Percentiles rank a stretch among this genome's conserved stretches.
Conservation (phyloP, 768 basidiomycete species). For the Tylopilus vinaceipallidus region DNA sequence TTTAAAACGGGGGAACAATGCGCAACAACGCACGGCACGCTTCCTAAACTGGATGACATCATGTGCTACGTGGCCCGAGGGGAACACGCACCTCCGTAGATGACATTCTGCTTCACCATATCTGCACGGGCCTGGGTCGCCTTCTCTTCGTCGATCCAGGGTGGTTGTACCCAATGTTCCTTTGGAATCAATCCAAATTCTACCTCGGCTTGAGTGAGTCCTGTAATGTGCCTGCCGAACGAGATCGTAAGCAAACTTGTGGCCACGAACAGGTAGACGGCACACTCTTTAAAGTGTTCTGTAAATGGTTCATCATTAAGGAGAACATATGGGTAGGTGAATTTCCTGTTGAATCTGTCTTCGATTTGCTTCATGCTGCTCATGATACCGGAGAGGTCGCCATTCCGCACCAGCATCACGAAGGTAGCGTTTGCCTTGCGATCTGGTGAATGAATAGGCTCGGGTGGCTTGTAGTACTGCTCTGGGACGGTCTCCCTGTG, state of each 20-base stretch:
- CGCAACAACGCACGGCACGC: conserved; percentile 67
- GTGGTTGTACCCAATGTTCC: conserved; percentile 75
- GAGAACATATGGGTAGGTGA: conserved; percentile 84
- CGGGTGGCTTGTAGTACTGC: conserved; percentile 49
- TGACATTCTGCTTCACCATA: conserved; percentile 62
- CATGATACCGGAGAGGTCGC: conserved; percentile 57
- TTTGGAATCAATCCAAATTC: conserved; percentile 64
- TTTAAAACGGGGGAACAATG: not conserved
- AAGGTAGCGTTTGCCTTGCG: conserved; percentile 81
- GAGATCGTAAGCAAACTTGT: conserved; percentile 10
- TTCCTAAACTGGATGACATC: conserved; percentile 42
- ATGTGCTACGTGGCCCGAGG: conserved; percentile 1
- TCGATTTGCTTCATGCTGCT: conserved; percentile 75
- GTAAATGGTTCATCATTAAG: conserved; percentile 83
- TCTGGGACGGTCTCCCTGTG: conserved; percentile 61
- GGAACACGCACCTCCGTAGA: conserved; percentile 54
- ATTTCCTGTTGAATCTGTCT: conserved; percentile 80
- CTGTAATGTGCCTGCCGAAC: conserved; percentile 29
- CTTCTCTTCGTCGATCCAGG: conserved; percentile 71
- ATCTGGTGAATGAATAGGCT: conserved; percentile 36
- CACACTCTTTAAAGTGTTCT: conserved; percentile 68
- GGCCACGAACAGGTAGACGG: not conserved
- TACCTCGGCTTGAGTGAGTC: conserved; percentile 32
- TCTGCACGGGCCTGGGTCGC: conserved; percentile 55
- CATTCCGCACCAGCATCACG: conserved; percentile 75